Conservation (phyloP, 1,139 yeast genomes). For the Blastobotrys illinoisensis region DNA sequence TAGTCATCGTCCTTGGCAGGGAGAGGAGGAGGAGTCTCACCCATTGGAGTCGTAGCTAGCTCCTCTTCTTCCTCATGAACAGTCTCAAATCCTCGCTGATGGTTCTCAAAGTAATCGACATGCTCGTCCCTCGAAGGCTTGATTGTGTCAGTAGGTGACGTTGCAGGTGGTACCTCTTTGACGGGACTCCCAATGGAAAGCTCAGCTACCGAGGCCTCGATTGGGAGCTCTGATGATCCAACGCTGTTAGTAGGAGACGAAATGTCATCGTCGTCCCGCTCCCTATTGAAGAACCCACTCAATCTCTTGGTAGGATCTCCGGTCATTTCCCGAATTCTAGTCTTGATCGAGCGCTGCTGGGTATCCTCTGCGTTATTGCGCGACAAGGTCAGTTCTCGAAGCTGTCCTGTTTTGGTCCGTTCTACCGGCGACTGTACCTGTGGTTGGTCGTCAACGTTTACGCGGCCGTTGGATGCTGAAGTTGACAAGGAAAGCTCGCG, state of each 20-base stretch:
- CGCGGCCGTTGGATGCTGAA: background rate
- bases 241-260: background rate
- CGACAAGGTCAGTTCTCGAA: slow-evolving; percentile 4
- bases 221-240: background rate
- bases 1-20: background rate
- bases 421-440: background rate
- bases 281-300: background rate
- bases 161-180: background rate
- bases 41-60: background rate
- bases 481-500: slow-evolving; percentile 11
- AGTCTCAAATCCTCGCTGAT: background rate
- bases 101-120: background rate
- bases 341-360: background rate
- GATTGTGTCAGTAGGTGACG: background rate
- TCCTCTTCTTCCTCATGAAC: background rate
- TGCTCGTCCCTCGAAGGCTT: background rate
- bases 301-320: background rate
- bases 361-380: background rate
- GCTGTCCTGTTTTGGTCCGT: background rate
- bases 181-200: background rate
- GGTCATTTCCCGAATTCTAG: background rate
- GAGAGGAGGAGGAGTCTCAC: background rate
- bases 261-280: background rate
- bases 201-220: background rate
- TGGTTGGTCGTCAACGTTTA: slow-evolving; percentile 1